phyloP scores from a whole-genome alignment of 2,329 filamentous ascomycete species.

The Teratosphaeria gauchensis region DNA sequence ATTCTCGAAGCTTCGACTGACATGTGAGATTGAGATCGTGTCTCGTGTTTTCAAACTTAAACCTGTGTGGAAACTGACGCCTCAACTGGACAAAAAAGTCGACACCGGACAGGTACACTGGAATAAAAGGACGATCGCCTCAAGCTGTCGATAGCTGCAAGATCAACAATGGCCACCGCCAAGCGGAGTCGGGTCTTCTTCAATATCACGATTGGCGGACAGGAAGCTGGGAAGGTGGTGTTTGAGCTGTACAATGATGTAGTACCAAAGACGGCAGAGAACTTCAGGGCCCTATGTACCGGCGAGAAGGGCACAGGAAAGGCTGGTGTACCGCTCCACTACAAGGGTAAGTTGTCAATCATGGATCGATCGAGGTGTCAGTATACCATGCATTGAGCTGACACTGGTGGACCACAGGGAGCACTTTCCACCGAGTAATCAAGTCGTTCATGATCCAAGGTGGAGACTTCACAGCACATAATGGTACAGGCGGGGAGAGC shows the following conservation, averaged over 20 bases:
- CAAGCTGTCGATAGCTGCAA: background rate
- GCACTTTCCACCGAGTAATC: constrained; percentile 89
- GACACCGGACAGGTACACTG: background rate
- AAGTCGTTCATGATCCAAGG: constrained; percentile 99
- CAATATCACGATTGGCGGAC: constrained; percentile 73
- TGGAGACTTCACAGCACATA: constrained; percentile 89
- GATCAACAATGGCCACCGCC: background rate
- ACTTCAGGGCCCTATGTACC: constrained; percentile 90
- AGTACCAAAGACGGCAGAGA: constrained; percentile 90
- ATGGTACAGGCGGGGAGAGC: constrained; percentile 91
- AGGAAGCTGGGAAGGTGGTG: constrained; percentile 64
- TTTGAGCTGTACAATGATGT: constrained; percentile 67
- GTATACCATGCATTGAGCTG: background rate
- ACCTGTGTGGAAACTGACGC: background rate
- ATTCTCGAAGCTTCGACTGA: background rate
- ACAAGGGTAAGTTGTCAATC: constrained; percentile 48
- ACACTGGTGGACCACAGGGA: constrained; percentile 34
- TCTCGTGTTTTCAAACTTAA: background rate
- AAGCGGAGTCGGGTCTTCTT: constrained; percentile 78
- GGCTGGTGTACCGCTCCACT: constrained; percentile 75
- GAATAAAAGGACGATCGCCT: background rate
- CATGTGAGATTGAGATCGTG: background rate
- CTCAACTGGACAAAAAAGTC: background rate
- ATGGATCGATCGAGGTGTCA: background rate
- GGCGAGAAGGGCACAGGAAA: constrained; percentile 85